Conservation (phyloP, 345 rosid genomes). For the Populus davidiana region DNA sequence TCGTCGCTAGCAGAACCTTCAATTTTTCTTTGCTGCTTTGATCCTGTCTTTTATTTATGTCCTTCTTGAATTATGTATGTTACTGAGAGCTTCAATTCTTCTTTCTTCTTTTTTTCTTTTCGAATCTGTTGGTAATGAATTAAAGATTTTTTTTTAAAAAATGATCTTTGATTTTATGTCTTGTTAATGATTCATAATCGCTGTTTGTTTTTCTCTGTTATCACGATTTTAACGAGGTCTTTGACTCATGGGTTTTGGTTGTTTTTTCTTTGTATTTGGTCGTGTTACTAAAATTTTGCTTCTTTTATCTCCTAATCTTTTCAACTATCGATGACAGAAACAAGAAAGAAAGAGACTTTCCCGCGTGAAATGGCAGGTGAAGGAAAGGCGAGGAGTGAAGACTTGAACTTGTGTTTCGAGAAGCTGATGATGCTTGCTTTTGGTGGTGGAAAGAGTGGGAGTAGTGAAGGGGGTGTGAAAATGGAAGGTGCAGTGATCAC, state of each 20-base stretch:
- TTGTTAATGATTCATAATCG: neutral
- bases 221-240: constrained; percentile 1
- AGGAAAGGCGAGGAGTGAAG: constrained; percentile 37
- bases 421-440: constrained; percentile 45
- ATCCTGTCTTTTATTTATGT: neutral
- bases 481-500: constrained; percentile 52
- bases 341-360: constrained; percentile 21
- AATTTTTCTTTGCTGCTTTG: neutral
- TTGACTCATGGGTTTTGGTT: constrained; percentile 7
- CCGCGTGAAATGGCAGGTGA: constrained; percentile 32
- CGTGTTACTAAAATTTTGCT: neutral
- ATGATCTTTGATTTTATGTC: neutral
- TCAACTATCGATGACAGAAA: constrained; percentile 32
- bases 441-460: constrained; percentile 22
- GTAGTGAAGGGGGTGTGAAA: constrained; percentile 13
- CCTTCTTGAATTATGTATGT: neutral
- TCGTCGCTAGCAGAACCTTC: neutral
- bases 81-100: neutral
- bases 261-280: neutral
- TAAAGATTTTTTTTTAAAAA: neutral
- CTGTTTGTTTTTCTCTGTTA: neutral
- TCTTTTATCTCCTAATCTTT: neutral
- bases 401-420: constrained; percentile 57
- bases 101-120: neutral
- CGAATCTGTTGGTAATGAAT: neutral